Conservation (phyloP, 2,329 filamentous ascomycete species). For the Aspergillus tanneri region DNA sequence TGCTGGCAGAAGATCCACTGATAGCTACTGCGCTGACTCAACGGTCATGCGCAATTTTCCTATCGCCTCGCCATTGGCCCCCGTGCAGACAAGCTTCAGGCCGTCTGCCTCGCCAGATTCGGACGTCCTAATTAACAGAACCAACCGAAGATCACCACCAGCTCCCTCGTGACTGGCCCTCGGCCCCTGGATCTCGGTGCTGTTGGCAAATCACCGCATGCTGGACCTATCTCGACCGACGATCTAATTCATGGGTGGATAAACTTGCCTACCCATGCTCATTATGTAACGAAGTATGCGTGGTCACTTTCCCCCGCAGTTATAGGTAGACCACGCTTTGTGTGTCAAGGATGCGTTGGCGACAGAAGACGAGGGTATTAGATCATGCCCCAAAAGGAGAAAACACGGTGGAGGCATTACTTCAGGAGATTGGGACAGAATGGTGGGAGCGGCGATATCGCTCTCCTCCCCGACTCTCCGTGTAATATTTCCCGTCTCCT, state of each 20-base stretch:
- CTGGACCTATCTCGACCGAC: conserved; percentile 1
- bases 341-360: conserved; percentile 1
- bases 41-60: too few relatives aligned
- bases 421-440: too few relatives aligned
- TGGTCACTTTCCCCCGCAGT: conserved; percentile 8
- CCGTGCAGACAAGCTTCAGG: neutral
- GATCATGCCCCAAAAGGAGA: conserved; percentile 2
- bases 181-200: conserved; percentile 12
- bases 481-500: neutral
- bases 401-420: conserved; percentile 1
- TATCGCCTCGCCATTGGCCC: neutral
- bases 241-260: neutral
- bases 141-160: neutral
- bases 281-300: conserved; percentile 5
- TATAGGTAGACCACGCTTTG: neutral
- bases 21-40: too few relatives aligned
- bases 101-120: neutral
- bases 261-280: too few relatives aligned
- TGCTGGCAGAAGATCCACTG: too few relatives aligned
- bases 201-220: conserved; percentile 5
- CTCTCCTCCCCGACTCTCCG: neutral
- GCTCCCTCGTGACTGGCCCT: conserved; percentile 8
- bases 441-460: too few relatives aligned
- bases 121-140: neutral
- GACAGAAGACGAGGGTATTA: neutral